Base-by-base conservation (phyloP, 352 stramenopile genomes). In the Phytophthora idaei region DNA sequence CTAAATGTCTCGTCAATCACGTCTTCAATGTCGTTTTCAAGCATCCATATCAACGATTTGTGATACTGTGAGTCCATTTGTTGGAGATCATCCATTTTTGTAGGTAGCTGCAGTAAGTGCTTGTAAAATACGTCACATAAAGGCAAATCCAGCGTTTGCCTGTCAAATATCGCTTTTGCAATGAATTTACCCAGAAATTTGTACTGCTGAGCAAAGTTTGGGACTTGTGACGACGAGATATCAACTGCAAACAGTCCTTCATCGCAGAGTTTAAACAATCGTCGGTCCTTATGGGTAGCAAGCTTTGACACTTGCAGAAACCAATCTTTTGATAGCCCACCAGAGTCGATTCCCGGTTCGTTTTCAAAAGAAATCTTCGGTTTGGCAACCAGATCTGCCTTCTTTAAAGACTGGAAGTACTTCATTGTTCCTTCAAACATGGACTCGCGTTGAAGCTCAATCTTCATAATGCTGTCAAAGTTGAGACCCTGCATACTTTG, bases 321-420 rank as follows among this genome's bases (percentile, higher is more conserved):
- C 90, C 90, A 97, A 69, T 97, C 90, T 56, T 97, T 97, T 4
- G 90, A 96, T 11, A 97, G 70, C 9, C 90, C 90, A 15, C 90
- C 90, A 14, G 84, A 94, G 63, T 97, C 90, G 52, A 97, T 97
- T 21, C 90, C 90, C 21, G 74, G 75, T 70, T 97, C 90, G 34
- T 92, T 85, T 36, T 83, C 71, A 37, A 94, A 97, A 6, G 85
- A 79, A 45, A 97, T 87, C 44, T 91, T 89, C 1, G 88, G 78
- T 55, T 96, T 97, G 1, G 59, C 67, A 8, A 84, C 52, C 39
- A 96, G 41, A 5, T 94, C 83, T 4, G 64, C 42, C 54, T 81
- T 83, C 0, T 58, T 71, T 10, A 91, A 41, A 12, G 74, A 57
- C 15, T 79, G 57, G 31, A 97, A 90, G 9, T 71, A 66, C n/a